Evolutionary conservation across 2,329 filamentous ascomycete species (phyloP), one percentile per base, ranked within the genome.

Genomic region (Fusarium brachygibbosum): DNA sequence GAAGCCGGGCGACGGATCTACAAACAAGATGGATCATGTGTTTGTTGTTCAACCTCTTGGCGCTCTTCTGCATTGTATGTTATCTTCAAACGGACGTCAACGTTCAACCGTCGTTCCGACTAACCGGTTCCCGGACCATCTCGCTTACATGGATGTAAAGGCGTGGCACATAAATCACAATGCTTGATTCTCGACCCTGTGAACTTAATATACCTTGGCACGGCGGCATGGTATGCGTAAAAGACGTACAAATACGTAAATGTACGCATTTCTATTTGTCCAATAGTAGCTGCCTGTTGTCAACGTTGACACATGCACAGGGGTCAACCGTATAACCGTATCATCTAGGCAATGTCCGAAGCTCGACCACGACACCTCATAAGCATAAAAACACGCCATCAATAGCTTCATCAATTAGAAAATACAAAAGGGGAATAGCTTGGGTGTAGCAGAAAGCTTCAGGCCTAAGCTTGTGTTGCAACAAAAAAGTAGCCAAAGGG

Each of bases 211-310:
- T 29, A 44, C 34, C 29, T 51, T 45, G 11, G 0, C 29, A 13
- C 6, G 17, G n/a, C n/a, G 8, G 0, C 29, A 13, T 6, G 17
- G 28, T 16, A 44, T 31, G 9, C 35, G 42, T 11, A 60, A 58
- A 60, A 25, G 11, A 29, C 25, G n/a, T n/a, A 19, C 3, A 45
- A 40, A 61, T 62, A 54, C 56, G 45, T n/a, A 53, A 62, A 61
- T 45, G 14, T 42, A 10, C 2, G 0, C 9, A 7, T 25, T 25
- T 1, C 21, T 3, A 21, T n/a, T 58, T 17, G 40, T 17, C 1
- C n/a, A 9, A 25, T 32, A n/a, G 25, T 16, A 2, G 10, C 21
- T 14, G 0, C 4, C 14, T 23, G 0, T 3, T 8, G 3, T 14
- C n/a, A 28, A 7, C 0, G 34, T n/a, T 11, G 25, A 29, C 28